Evolutionary conservation across 805 yeast genomes (phyloP), one percentile per base, ranked within the genome.

Genomic region (Vanderwaltozyma polyspora): DNA sequence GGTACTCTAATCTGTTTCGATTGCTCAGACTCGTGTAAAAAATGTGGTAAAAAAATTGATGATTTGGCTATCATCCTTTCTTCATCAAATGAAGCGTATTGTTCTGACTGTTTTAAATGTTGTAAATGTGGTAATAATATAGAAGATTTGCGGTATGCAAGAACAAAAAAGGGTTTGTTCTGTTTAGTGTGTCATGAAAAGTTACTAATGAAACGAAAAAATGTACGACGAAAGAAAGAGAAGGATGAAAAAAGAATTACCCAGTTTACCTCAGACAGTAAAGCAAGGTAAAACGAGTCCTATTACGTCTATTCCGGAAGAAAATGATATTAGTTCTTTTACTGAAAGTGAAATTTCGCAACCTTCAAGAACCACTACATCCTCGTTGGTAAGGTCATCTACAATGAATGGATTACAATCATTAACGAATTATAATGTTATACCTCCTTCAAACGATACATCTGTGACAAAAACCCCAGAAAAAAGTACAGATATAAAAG

Each of bases 61-160:
- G 96, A 91, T 56, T 67, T 87, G 63, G 98, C 98, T 9, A 89
- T 91, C 24, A 55, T 58, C 3, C 35, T 58, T 13, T 86, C 97
- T 1, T 86, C 97, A 2, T 95, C 95, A 18, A 93, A 91, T 48
- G 89, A 83, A 53, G 96, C 97, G 4, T 91, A 84, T 56, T 91
- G 98, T 57, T 76, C 94, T 4, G 68, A 68, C 31, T 91, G 98
- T 59, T 91, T 91, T 62, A 76, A 76, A 46, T 91, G 98, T 59
- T 75, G 93, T 34, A 79, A 84, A 47, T 91, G 98, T 64, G 80
- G 80, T 53, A 74, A 74, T 41, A 79, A 80, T 38, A 89, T 91
- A 41, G 94, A 82, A 51, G 95, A 91, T 59, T 63, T 87, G 44
- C 68, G 86, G 42, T 91, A 91, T 54, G 97, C 97, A 11, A 70